Percentiles rank a stretch among this genome's conserved stretches.
phyloP scores from a whole-genome alignment of 2,329 filamentous ascomycete species.

The Epichloe sp. region DNA sequence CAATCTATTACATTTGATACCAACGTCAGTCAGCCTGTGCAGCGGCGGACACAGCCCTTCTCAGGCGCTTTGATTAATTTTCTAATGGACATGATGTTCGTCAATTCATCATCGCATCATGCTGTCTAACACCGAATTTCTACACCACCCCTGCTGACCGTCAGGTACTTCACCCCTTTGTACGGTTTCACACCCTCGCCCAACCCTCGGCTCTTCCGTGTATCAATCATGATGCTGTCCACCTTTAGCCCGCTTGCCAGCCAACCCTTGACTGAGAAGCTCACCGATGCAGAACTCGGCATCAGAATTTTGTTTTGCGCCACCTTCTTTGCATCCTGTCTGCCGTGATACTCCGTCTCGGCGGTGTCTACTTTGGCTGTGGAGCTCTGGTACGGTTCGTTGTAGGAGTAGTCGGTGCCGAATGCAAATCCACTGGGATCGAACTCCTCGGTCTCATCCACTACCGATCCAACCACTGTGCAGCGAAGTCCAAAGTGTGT shows the following conservation, averaged over 20 bases:
- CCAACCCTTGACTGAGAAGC: slow-evolving; percentile 58
- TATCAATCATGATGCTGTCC: slow-evolving; percentile 54
- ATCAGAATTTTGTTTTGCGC: slow-evolving; percentile 65
- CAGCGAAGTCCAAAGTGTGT: slow-evolving; percentile 65
- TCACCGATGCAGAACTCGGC: slow-evolving; percentile 65
- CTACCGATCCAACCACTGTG: slow-evolving; percentile 57
- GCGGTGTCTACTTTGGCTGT: slow-evolving; percentile 22
- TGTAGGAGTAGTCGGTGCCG: slow-evolving; percentile 36
- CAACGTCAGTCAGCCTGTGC: too few relatives aligned
- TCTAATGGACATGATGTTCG: background rate
- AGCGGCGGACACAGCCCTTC: too few relatives aligned
- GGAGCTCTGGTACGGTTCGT: slow-evolving; percentile 42
- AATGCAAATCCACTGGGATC: slow-evolving; percentile 41
- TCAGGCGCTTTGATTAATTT: background rate
- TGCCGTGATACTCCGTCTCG: slow-evolving; percentile 20
- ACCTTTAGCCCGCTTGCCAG: slow-evolving; percentile 54
- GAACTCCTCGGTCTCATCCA: slow-evolving; percentile 33
- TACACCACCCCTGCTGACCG: slow-evolving; percentile 52
- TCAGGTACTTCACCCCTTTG: slow-evolving; percentile 96
- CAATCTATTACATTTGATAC: too few relatives aligned
- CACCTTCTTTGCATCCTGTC: slow-evolving; percentile 41
- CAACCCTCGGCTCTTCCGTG: slow-evolving; percentile 72
- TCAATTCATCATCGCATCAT: background rate
- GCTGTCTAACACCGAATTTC: slow-evolving; percentile 43
- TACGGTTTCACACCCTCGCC: slow-evolving; percentile 86